Evolutionary conservation across 169 alveolate genomes (phyloP), one percentile per base, ranked within the genome.

Genomic region (Toxoplasma gondii): DNA sequence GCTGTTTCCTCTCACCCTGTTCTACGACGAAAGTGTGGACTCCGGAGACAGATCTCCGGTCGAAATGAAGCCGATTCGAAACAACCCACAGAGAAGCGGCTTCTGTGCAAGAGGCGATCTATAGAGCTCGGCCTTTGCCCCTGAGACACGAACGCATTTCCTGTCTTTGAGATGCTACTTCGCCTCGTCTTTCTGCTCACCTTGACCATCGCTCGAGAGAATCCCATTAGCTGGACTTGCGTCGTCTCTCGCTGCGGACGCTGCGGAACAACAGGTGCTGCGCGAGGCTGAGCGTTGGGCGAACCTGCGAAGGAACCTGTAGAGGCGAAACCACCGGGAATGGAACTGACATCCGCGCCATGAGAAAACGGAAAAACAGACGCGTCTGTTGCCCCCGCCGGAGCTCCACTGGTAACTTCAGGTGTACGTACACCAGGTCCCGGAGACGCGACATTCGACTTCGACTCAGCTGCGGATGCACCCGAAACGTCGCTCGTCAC

Each of bases 151-250:
- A n/a, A n/a, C n/a, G n/a, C n/a, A n/a, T n/a, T n/a, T n/a, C n/a
- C n/a, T n/a, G n/a, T n/a, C n/a, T n/a, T n/a, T n/a, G n/a, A n/a
- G n/a, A n/a, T n/a, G n/a, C 12, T 49, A 4, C 58, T 49, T 4
- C 58, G 58, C 58, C 58, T 12, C 45, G 45, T 38, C 12, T 38
- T 44, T 74, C 29, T 70, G 19, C 92, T 31, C 69, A 94, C 96
- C 95, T 95, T 94, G 78, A 91, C 96, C 96, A 93, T 94, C 10
- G 96, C 93, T 64, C 78, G 49, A 2, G 95, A 82, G 91, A 93
- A 91, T 36, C 96, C 96, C 74, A n/a, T 70, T 64, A 93, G 41
- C 53, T 22, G 88, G 16, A 93, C 94, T 36, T 88, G 83, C 45
- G 95, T 70, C 74, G 70, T 44, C 27, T 83, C 95, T 10, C 90